Evolutionary conservation across 352 stramenopile genomes (phyloP).

Genomic region (Phytophthora idaei): DNA sequence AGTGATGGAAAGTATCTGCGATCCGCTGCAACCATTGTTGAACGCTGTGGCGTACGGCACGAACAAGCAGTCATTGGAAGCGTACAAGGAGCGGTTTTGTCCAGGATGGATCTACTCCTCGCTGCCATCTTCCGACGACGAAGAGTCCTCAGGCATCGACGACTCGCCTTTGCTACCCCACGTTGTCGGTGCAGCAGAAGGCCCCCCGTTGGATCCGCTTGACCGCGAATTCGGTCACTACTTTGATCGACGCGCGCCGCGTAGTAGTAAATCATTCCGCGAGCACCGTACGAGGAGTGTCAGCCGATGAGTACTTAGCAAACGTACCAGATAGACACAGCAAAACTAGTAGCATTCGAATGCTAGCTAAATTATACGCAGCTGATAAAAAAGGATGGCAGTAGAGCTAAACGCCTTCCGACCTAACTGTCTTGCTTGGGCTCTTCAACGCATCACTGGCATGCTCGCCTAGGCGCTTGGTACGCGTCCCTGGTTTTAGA

Average conservation of each 20-base stretch:
- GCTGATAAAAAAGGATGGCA: conserved; percentile 32
- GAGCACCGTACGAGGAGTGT: conserved; percentile 17
- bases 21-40: conserved; percentile 71
- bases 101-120: conserved; percentile 67
- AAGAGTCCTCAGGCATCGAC: conserved; percentile 64
- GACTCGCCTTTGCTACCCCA: conserved; percentile 41
- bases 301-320: conserved; percentile 8
- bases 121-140: conserved; percentile 67
- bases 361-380: conserved; percentile 30
- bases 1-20: conserved; percentile 73
- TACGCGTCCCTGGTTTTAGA: conserved; percentile 40
- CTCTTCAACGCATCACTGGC: conserved; percentile 15
- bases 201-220: conserved; percentile 29
- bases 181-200: conserved; percentile 10
- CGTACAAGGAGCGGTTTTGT: conserved; percentile 75
- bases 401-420: conserved; percentile 25
- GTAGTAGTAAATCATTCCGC: conserved; percentile 22
- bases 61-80: conserved; percentile 73
- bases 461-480: not conserved
- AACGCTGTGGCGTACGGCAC: conserved; percentile 74
- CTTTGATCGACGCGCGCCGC: conserved; percentile 29
- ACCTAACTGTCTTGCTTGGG: conserved; percentile 24
- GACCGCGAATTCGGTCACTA: conserved; percentile 52
- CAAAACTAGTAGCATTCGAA: conserved; percentile 25
- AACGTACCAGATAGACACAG: not conserved